Base-by-base conservation (phyloP, 1,284 basidiomycete genomes). In the Coriolopsis trogii region DNA sequence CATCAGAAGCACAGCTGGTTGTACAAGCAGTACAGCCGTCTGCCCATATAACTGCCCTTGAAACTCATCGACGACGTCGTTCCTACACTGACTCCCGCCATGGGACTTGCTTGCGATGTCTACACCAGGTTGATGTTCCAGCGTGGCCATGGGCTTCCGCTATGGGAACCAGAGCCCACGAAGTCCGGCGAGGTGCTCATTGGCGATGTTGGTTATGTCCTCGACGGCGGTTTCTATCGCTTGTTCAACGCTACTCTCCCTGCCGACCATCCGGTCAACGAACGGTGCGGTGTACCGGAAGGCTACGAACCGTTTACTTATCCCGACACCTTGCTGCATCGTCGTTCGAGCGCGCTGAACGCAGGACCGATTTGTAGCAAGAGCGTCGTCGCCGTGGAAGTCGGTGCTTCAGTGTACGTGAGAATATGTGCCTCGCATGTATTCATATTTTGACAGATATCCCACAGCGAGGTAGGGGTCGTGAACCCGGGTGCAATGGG, bases 141-240 rank as follows among this genome's bases (percentile, higher is more conserved):
- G 16, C 40, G 50, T 6, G 53, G 59, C 1, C 48, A 59, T 21
- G 64, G 64, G 0, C 44, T 52, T 21, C 52, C 64, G 7, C 46
- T 66, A 1, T 66, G 63, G 64, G 41, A 53, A n/a, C 64, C 63
- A 0, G 56, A 60, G 28, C 61, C 60, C 16, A 41, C 59, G 0
- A 21, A 44, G 6, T 46, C 48, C 7, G 53, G 52, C 16, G 60
- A 63, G 30, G 49, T 63, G 4, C 42, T 51, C 13, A 59, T 69
- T 18, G 68, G 67, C 3, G 67, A 70, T 46, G 65, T 70, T 1
- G 67, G 67, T 4, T 58, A 63, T 20, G 41, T 69, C 28, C 55
- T 55, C 13, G 58, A 63, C 31, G 68, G 68, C 13, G 59, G 49
- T 8, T 70, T 70, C 55, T 52, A 58, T 25, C 65, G 63, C 18